Base-by-base conservation (phyloP, 148 eudicot species). In the Chenopodium suecicum region DNA sequence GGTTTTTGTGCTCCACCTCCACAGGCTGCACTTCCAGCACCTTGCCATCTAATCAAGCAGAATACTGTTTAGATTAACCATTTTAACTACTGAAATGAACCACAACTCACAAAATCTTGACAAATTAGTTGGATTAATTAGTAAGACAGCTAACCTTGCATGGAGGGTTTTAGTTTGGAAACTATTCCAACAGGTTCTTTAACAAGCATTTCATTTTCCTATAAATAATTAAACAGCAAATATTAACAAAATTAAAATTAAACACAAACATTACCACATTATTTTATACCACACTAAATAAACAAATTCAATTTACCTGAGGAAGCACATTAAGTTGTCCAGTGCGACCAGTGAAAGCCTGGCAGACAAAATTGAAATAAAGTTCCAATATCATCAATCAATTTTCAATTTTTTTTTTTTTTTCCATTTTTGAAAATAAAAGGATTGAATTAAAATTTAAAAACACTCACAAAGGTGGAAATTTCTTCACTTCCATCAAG, bases 261-360 rank as follows among this genome's bases (percentile, higher is more conserved):
- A 41, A 41, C 7, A 41, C 56, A 52, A 52, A 17, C 4, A 17
- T 16, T 56, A n/a, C 62, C 17, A n/a, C 5, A 12, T 37, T 52
- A 3, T 9, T 41, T 5, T 41, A 0, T 5, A 41, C 44, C 44
- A 23, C 12, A 74, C 10, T 11, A 48, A 0, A 41, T 56, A 25
- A 54, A 19, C n/a, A 65, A 73, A 56, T 14, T 52, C 25, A 11
- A 52, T 16, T 56, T 47, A 90, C 98, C 94, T 89, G 95, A 14
- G 95, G 94, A 58, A 95, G 89, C 72, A 87, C 79, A 88, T 92
- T 91, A 29, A 93, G 83, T 47, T 86, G 89, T 70, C 85, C 76
- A 19, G 83, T 73, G 60, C 89, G 92, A 20, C 86, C 89, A 75
- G 82, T 88, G 46, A 87, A 82, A 58, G 86, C 84, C 98, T 93